phyloP scores from a whole-genome alignment of 1,284 basidiomycete species.

The Xerocomus amazonicus region DNA sequence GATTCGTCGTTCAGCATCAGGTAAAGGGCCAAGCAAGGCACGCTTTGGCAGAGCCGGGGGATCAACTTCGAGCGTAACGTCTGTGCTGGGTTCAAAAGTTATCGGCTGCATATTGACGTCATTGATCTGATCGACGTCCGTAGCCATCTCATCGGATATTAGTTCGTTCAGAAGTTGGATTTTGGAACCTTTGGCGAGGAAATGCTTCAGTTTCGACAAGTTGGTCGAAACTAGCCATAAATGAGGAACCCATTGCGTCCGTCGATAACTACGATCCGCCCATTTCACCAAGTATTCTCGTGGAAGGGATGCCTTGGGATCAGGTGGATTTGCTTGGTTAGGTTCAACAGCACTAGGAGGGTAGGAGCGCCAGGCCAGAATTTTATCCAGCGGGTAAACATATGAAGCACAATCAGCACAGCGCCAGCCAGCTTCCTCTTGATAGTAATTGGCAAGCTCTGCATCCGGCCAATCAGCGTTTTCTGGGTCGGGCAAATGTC shows the following conservation, averaged over 20 bases:
- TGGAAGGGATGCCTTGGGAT: conserved; percentile 62
- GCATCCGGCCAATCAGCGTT: conserved; percentile 36
- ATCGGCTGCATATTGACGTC: conserved; percentile 30
- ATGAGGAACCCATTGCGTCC: conserved; percentile 85
- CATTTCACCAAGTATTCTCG: conserved; percentile 92
- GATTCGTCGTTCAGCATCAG: conserved; percentile 67
- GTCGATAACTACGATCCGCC: conserved; percentile 70
- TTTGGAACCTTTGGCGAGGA: conserved; percentile 66
- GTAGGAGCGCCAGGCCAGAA: conserved; percentile 87
- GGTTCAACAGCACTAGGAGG: conserved; percentile 60
- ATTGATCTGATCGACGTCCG: conserved; percentile 32
- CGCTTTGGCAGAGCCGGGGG: conserved; percentile 20
- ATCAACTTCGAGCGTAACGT: conserved; percentile 40
- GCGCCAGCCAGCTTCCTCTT: conserved; percentile 60
- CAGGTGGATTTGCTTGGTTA: conserved; percentile 40
- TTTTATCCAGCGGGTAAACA: conserved; percentile 72
- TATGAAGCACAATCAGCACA: conserved; percentile 82
- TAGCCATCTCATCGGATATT: conserved; percentile 32
- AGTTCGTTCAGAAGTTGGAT: conserved; percentile 60
- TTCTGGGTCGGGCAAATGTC: conserved; percentile 59
- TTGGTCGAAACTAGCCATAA: conserved; percentile 77
- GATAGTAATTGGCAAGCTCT: conserved; percentile 64
- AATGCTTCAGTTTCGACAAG: conserved; percentile 66
- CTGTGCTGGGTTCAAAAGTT: conserved; percentile 35
- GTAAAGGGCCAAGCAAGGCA: conserved; percentile 34